A percentile compares a stretch with the other conserved stretches of the same genome.
Evolutionary conservation across 441 rosid species (phyloP).

Genomic region (Theobroma grandiflorum): DNA sequence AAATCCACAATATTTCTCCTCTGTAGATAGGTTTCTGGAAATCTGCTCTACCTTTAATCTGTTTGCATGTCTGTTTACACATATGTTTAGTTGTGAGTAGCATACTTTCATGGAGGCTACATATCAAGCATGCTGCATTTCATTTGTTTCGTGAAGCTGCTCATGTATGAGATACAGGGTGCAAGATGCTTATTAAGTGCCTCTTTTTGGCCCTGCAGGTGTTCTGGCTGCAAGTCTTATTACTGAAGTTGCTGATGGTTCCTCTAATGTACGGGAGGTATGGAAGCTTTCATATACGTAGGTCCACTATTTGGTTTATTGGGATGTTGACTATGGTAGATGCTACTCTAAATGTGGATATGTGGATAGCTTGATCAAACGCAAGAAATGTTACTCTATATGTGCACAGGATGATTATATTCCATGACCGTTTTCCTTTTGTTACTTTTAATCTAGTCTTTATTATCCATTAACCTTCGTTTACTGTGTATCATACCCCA

Average conservation of each 20-base stretch:
- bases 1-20: background rate
- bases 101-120: background rate
- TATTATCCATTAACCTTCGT: background rate
- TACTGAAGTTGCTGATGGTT: conserved; percentile 86
- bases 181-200: conserved; percentile 6
- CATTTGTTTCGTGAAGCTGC: background rate
- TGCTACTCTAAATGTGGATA: background rate
- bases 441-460: background rate
- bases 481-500: background rate
- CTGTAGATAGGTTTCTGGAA: background rate
- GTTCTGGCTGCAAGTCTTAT: conserved; percentile 63
- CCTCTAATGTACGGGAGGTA: conserved; percentile 92
- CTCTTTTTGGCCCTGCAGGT: conserved; percentile 47
- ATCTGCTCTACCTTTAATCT: background rate
- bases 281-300: conserved; percentile 81
- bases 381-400: background rate
- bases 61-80: background rate
- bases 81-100: background rate
- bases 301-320: conserved; percentile 15
- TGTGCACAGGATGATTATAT: background rate
- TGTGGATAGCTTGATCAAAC: background rate
- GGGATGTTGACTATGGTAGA: background rate
- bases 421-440: background rate
- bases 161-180: background rate
- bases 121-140: background rate